Evolutionary conservation across 495 filamentous ascomycete genomes (phyloP).

Genomic region (Penicillium dipodomyicola): DNA sequence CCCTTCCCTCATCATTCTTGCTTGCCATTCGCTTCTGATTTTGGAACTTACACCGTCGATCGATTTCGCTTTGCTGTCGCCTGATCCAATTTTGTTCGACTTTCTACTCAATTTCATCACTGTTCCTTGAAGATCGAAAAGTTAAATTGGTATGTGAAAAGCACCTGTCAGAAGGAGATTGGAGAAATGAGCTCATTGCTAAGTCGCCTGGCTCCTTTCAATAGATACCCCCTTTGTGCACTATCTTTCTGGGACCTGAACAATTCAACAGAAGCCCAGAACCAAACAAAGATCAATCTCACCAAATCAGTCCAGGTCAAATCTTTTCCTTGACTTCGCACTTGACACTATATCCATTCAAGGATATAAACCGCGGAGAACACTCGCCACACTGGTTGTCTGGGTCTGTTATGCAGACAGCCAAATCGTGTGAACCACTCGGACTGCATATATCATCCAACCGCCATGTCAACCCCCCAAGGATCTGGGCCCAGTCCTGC

Average conservation of each 20-base stretch:
- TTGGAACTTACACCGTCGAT: background rate
- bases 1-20: background rate
- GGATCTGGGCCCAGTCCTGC: conserved; percentile 2
- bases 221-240: conserved; percentile 1
- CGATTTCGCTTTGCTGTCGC: background rate
- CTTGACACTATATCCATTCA: background rate
- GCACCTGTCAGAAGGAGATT: background rate
- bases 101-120: background rate
- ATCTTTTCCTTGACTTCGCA: background rate
- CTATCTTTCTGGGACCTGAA: background rate
- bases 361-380: background rate
- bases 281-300: background rate
- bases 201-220: conserved; percentile 3
- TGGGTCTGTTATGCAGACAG: conserved; percentile 10
- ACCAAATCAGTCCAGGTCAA: background rate
- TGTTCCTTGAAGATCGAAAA: background rate
- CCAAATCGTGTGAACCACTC: conserved; percentile 2
- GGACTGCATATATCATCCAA: background rate
- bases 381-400: background rate
- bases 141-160: conserved; percentile 14
- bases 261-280: background rate
- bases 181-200: conserved; percentile 4
- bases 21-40: background rate
- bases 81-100: background rate
- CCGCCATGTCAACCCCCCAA: conserved; percentile 34